Evolutionary conservation across 2,329 filamentous ascomycete genomes (phyloP).

Genomic region (Rutstroemia sp.): DNA sequence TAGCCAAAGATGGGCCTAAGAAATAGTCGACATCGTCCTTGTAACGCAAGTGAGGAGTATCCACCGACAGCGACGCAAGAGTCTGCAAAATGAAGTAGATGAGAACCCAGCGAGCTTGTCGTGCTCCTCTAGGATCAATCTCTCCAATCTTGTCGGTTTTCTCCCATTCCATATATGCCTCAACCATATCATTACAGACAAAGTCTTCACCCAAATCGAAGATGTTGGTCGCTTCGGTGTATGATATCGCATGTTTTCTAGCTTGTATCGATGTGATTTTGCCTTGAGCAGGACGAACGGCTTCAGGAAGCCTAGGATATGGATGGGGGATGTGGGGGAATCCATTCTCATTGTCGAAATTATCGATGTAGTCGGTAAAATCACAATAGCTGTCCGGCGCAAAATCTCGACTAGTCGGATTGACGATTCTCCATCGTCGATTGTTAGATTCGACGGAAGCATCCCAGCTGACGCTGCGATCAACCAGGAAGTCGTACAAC

Average conservation of each 20-base stretch:
- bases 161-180: constrained; percentile 49
- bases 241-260: constrained; percentile 36
- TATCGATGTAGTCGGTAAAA: constrained; percentile 58
- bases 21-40: constrained; percentile 49
- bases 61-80: constrained; percentile 51
- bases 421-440: constrained; percentile 58
- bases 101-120: constrained; percentile 53
- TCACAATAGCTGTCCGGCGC: constrained; percentile 45
- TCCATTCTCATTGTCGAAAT: constrained; percentile 54
- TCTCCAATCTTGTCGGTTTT: constrained; percentile 44
- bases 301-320: constrained; percentile 55
- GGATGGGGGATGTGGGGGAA: constrained; percentile 62
- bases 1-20: constrained; percentile 45
- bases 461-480: constrained; percentile 60
- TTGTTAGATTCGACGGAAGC: constrained; percentile 51
- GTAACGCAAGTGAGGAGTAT: constrained; percentile 46
- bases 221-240: constrained; percentile 54
- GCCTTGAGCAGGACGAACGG: constrained; percentile 29
- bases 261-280: constrained; percentile 21
- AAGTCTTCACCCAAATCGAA: constrained; percentile 47
- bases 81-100: constrained; percentile 55
- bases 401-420: constrained; percentile 38
- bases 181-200: constrained; percentile 45
- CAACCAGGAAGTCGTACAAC: constrained; percentile 63
- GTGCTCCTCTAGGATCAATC: constrained; percentile 46